Percentiles rank a stretch among this genome's conserved stretches.
These are phyloP conservation scores for Fonsecaea nubica DNA, from an alignment of 2,329 filamentous ascomycete species.

Conservation along the genomic window DNA sequence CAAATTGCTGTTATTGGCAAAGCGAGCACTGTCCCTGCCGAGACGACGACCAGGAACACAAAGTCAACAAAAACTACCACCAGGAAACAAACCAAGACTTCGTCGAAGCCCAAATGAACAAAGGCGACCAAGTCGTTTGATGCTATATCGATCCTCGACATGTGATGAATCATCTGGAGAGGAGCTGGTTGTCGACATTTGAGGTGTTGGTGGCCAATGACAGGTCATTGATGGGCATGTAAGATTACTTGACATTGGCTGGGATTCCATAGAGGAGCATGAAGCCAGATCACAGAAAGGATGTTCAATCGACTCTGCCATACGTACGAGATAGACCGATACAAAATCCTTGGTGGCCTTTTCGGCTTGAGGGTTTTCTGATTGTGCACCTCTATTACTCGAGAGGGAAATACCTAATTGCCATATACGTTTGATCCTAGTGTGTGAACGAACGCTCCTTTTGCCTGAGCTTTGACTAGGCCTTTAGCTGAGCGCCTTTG, in stretches of 20 bases:
- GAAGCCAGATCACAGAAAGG: neutral
- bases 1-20: neutral
- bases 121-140: neutral
- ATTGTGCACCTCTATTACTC: too few relatives aligned
- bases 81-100: neutral
- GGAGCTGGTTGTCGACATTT: neutral
- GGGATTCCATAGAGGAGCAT: neutral
- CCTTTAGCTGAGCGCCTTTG: too few relatives aligned
- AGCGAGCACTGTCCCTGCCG: constrained; percentile 3
- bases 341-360: too few relatives aligned
- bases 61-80: neutral
- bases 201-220: neutral
- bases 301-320: neutral
- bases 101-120: neutral
- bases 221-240: too few relatives aligned
- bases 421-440: too few relatives aligned
- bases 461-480: too few relatives aligned
- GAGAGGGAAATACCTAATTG: too few relatives aligned
- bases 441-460: too few relatives aligned
- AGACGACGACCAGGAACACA: neutral
- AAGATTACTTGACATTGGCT: neutral
- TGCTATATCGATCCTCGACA: neutral
- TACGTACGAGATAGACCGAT: too few relatives aligned
- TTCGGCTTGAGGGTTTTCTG: too few relatives aligned
- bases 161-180: neutral